A percentile compares a stretch with the other conserved stretches of the same genome.
These are phyloP conservation scores for Aspergillus terreus DNA, from an alignment of 2,329 filamentous ascomycete genomes.

Conservation along the genomic window DNA sequence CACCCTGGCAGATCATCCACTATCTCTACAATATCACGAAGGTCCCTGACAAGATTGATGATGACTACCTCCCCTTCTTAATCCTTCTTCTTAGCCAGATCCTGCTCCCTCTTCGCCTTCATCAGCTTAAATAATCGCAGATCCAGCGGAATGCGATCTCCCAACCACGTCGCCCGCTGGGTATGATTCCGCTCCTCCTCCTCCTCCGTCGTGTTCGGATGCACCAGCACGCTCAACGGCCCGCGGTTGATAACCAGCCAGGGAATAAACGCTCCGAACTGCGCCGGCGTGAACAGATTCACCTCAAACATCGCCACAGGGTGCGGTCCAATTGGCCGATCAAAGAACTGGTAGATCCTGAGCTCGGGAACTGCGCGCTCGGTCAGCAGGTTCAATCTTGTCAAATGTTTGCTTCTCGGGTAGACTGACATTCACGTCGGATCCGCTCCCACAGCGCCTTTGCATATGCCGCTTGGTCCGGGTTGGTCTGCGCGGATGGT, in stretches of 20 bases:
- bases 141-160: conserved; percentile 44
- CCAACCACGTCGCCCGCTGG: conserved; percentile 44
- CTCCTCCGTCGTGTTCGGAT: conserved; percentile 65
- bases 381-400: neutral
- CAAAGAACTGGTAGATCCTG: conserved; percentile 74
- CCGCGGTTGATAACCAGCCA: conserved; percentile 83
- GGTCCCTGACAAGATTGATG: no score
- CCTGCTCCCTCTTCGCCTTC: conserved; percentile 19
- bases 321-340: conserved; percentile 76
- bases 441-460: conserved; percentile 73
- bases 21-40: no score
- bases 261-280: conserved; percentile 84
- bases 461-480: conserved; percentile 64
- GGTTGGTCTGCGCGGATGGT: conserved; percentile 46
- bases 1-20: no score
- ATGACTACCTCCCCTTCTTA: neutral
- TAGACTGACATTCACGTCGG: conserved; percentile 66
- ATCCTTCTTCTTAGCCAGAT: conserved; percentile 7
- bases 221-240: conserved; percentile 72
- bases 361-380: conserved; percentile 71
- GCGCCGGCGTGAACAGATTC: conserved; percentile 76
- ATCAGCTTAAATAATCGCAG: conserved; percentile 34
- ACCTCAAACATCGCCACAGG: conserved; percentile 89
- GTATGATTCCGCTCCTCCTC: conserved; percentile 53
- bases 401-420: neutral